phyloP scores from a whole-genome alignment of 83 land plant genomes.

The Picea abies region DNA sequence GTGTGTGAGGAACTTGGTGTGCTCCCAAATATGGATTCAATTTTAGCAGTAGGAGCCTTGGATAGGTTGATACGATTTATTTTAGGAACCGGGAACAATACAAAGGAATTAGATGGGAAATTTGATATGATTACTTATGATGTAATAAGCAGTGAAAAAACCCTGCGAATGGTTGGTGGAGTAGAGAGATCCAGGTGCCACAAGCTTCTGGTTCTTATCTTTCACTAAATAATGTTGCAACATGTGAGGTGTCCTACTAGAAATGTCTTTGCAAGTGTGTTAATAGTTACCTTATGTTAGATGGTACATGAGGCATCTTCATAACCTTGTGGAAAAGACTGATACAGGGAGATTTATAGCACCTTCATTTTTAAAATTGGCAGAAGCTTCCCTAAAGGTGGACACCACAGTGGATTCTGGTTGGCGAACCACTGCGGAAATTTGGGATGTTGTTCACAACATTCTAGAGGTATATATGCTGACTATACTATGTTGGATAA shows the following conservation, averaged over 20 bases:
- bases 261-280: slow-evolving; percentile 1
- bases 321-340: slow-evolving; percentile 84
- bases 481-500: not conserved
- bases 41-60: slow-evolving; percentile 63
- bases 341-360: slow-evolving; percentile 84
- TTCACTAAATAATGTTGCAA: not conserved
- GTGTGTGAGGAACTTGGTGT: slow-evolving; percentile 94
- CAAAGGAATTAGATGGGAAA: slow-evolving; percentile 26
- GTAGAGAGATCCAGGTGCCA: slow-evolving; percentile 72
- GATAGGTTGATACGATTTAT: slow-evolving; percentile 53
- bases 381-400: slow-evolving; percentile 53
- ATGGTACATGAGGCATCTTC: slow-evolving; percentile 81
- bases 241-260: not conserved
- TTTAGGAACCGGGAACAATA: slow-evolving; percentile 24
- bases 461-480: slow-evolving; percentile 51
- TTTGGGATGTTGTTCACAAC: slow-evolving; percentile 72
- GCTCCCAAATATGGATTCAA: slow-evolving; percentile 94
- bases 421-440: slow-evolving; percentile 60
- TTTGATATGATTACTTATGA: slow-evolving; percentile 86
- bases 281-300: slow-evolving; percentile 37
- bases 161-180: slow-evolving; percentile 71
- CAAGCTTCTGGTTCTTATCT: not conserved
- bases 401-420: slow-evolving; percentile 29
- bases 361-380: slow-evolving; percentile 79
- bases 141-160: slow-evolving; percentile 80